Evolutionary conservation across 2,329 filamentous ascomycete genomes (phyloP).

Genomic region (Aspergillus novofumigatus): DNA sequence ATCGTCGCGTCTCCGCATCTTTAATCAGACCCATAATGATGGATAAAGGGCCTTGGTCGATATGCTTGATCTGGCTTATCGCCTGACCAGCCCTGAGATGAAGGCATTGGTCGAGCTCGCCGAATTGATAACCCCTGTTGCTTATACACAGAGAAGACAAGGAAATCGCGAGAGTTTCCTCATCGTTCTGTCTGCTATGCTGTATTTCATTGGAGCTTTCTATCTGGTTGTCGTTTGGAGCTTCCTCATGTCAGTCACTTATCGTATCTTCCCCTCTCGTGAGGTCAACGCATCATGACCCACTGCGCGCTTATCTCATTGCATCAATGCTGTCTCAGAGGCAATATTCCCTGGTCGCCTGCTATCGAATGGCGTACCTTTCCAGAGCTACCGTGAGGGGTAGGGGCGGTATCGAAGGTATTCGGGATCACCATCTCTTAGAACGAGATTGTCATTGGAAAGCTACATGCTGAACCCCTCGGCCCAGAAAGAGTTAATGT

Average conservation of each 20-base stretch:
- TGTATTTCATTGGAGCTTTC: not conserved
- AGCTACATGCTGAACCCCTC: too few relatives aligned
- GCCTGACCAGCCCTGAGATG: not conserved
- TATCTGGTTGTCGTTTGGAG: conserved; percentile 15
- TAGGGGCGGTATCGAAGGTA: too few relatives aligned
- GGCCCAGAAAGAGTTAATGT: too few relatives aligned
- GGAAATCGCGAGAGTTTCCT: not conserved
- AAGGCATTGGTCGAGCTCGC: not conserved
- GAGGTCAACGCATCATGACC: not conserved
- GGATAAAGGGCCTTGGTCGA: not conserved
- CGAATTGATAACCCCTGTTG: not conserved
- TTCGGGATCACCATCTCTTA: too few relatives aligned
- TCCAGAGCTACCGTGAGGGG: too few relatives aligned
- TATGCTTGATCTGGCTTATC: not conserved
- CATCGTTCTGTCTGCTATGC: not conserved
- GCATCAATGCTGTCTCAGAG: not conserved
- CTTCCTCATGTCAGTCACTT: conserved; percentile 13
- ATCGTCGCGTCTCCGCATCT: conserved; percentile 5
- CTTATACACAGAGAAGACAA: not conserved
- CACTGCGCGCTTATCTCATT: not conserved
- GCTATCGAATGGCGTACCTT: too few relatives aligned
- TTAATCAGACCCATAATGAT: not conserved
- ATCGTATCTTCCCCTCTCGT: conserved; percentile 3
- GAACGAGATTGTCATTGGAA: too few relatives aligned
- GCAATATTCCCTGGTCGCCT: not conserved